Conservation (phyloP, 495 filamentous ascomycete genomes). For the Trichocladium antarcticum region DNA sequence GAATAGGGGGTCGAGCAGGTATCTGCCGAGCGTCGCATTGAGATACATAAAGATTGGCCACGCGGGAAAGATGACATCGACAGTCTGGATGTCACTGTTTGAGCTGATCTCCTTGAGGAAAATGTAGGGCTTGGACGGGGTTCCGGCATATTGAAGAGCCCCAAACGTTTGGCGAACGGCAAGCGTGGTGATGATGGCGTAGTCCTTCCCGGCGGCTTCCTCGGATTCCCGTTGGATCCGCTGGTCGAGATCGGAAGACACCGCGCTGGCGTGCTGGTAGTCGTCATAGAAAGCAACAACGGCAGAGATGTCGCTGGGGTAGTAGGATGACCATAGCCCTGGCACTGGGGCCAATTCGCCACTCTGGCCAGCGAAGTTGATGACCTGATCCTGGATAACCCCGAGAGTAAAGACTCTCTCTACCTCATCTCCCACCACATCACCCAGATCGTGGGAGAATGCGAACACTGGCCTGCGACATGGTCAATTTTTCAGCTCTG, state of each 20-base stretch:
- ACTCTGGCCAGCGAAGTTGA: slow-evolving; percentile 62
- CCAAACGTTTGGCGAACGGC: slow-evolving; percentile 80
- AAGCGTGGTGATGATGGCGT: slow-evolving; percentile 73
- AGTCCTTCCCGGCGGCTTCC: slow-evolving; percentile 52
- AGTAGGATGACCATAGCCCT: slow-evolving; percentile 69
- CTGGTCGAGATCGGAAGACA: slow-evolving; percentile 53
- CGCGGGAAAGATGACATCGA: slow-evolving; percentile 91
- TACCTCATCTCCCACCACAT: slow-evolving; percentile 20
- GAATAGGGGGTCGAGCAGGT: slow-evolving; percentile 76
- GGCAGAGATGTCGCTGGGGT: slow-evolving; percentile 44
- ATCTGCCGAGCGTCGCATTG: slow-evolving; percentile 72
- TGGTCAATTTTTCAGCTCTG: slow-evolving; percentile 10
- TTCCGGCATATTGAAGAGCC: slow-evolving; percentile 73
- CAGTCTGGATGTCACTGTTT: slow-evolving; percentile 86
- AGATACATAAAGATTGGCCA: slow-evolving; percentile 85
- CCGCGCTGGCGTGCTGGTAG: slow-evolving; percentile 41
- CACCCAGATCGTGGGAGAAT: slow-evolving; percentile 64
- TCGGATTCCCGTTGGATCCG: slow-evolving; percentile 62
- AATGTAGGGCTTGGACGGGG: slow-evolving; percentile 61
- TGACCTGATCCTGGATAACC: slow-evolving; percentile 59
- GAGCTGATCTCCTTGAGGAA: slow-evolving; percentile 95
- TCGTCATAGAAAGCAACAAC: slow-evolving; percentile 65
- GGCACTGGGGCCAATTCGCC: slow-evolving; percentile 54
- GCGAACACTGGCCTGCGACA: slow-evolving; percentile 66
- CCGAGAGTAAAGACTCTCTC: slow-evolving; percentile 66